Evolutionary conservation across 139 green algal species (phyloP).

Genomic region (Coelastrella sp.): DNA sequence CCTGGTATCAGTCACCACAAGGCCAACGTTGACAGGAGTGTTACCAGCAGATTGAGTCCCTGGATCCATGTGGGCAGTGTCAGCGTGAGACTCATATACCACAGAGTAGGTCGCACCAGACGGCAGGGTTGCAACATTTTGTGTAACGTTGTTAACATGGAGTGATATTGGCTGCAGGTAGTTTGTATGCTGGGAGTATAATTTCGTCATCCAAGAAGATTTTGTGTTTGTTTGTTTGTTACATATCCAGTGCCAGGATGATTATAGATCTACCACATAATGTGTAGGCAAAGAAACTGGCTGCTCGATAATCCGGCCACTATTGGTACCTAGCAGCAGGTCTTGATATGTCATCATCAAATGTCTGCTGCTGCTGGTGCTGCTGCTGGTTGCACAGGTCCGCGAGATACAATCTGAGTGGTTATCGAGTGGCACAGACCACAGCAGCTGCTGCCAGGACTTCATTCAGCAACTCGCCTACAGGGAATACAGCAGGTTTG

Average conservation of each 20-base stretch:
- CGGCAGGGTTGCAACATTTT: too few relatives aligned
- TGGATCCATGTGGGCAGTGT: conserved; percentile 94
- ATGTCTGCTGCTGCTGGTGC: background rate
- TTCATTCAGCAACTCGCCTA: conserved; percentile 91
- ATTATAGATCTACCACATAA: too few relatives aligned
- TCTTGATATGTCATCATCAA: background rate
- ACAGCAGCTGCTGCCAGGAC: conserved; percentile 56
- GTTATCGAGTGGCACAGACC: conserved; percentile 28
- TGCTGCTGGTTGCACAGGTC: background rate
- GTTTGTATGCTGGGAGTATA: too few relatives aligned
- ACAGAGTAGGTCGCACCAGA: conserved; percentile 53
- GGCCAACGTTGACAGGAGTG: conserved; percentile 82
- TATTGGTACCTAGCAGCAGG: too few relatives aligned
- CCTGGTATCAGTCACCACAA: conserved; percentile 73
- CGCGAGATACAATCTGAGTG: conserved; percentile 12
- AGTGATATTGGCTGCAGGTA: too few relatives aligned
- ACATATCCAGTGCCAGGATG: too few relatives aligned
- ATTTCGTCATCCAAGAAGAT: too few relatives aligned
- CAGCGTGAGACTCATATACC: conserved; percentile 77
- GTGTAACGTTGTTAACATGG: too few relatives aligned
- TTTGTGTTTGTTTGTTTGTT: too few relatives aligned
- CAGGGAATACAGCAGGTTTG: conserved; percentile 87
- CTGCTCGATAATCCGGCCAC: too few relatives aligned
- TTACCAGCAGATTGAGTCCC: conserved; percentile 87
- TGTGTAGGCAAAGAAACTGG: too few relatives aligned